phyloP scores from a whole-genome alignment of 495 filamentous ascomycete species.

The Hypomontagnella submonticulosa region DNA sequence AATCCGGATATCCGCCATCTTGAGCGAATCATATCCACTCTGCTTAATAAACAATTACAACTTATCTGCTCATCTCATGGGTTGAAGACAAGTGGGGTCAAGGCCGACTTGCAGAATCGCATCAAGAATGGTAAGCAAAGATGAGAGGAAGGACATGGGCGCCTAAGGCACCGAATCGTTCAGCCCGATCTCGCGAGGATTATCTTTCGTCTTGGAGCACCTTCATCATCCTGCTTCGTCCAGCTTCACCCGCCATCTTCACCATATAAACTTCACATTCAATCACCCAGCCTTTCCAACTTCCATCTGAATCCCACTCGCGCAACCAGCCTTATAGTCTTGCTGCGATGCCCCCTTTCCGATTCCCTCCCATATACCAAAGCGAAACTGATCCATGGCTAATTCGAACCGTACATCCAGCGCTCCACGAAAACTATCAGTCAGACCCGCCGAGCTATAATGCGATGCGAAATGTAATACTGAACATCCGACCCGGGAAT shows the following conservation, averaged over 20 bases:
- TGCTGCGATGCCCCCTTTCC: constrained; percentile 11
- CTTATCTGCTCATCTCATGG: constrained; percentile 75
- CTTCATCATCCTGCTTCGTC: no score
- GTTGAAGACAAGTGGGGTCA: constrained; percentile 80
- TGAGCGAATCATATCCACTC: constrained; percentile 42
- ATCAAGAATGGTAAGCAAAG: constrained; percentile 76
- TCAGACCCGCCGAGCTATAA: constrained; percentile 28
- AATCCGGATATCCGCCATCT: constrained; percentile 58
- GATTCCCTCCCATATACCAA: not conserved
- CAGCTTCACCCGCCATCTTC: not conserved
- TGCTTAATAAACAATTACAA: constrained; percentile 78
- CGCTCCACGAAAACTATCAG: constrained; percentile 35
- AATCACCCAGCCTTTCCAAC: not conserved
- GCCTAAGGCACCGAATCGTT: no score
- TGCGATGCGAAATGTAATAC: constrained; percentile 37
- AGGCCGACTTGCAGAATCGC: constrained; percentile 78
- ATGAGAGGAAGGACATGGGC: not conserved
- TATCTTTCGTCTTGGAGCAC: no score
- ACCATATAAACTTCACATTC: not conserved
- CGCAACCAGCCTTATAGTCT: not conserved
- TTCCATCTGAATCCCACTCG: no score
- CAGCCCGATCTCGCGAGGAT: no score
- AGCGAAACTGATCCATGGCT: constrained; percentile 2
- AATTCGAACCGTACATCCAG: constrained; percentile 12
- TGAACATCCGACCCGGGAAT: constrained; percentile 12